These are phyloP conservation scores for Alternaria arbusti DNA, from an alignment of 2,329 filamentous ascomycete genomes.

Conservation along the genomic window DNA sequence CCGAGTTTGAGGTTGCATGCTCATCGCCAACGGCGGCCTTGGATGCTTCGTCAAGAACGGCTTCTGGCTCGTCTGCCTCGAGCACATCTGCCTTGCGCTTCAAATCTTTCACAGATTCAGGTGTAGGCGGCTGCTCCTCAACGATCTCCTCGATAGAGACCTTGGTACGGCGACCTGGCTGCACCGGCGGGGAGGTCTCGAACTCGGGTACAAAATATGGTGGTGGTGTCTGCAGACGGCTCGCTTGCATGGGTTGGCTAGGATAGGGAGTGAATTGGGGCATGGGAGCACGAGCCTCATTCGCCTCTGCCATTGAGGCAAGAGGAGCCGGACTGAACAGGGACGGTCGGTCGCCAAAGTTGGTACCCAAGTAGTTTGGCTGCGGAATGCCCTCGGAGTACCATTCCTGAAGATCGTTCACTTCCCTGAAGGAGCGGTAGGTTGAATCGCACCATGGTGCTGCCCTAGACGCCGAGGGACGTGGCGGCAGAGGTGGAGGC, in stretches of 20 bases:
- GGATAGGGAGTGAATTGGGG: neutral
- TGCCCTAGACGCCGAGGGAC: conserved; percentile 16
- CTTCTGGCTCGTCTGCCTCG: conserved; percentile 16
- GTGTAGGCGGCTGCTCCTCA: conserved; percentile 40
- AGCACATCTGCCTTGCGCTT: conserved; percentile 44
- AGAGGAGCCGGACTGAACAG: conserved; percentile 15
- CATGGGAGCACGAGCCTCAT: neutral
- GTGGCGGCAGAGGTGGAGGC: conserved; percentile 27
- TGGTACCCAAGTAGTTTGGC: conserved; percentile 11
- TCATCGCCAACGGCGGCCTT: neutral
- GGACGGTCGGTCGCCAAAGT: conserved; percentile 13
- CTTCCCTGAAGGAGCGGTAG: conserved; percentile 14
- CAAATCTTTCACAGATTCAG: conserved; percentile 31
- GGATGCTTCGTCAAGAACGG: neutral
- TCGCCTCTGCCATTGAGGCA: conserved; percentile 10
- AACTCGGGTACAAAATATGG: conserved; percentile 15
- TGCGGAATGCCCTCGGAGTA: conserved; percentile 7
- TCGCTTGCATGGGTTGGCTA: neutral
- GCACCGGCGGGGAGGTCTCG: conserved; percentile 12
- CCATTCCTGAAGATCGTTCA: conserved; percentile 8
- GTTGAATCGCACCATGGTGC: conserved; percentile 9
- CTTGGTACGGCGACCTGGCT: conserved; percentile 30
- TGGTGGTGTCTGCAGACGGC: conserved; percentile 29
- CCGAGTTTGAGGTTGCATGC: neutral
- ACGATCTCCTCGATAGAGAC: conserved; percentile 44